A percentile compares a stretch with the other conserved stretches of the same genome.
Conservation (phyloP, 2,329 filamentous ascomycete genomes). For the Fusarium torreyae region DNA sequence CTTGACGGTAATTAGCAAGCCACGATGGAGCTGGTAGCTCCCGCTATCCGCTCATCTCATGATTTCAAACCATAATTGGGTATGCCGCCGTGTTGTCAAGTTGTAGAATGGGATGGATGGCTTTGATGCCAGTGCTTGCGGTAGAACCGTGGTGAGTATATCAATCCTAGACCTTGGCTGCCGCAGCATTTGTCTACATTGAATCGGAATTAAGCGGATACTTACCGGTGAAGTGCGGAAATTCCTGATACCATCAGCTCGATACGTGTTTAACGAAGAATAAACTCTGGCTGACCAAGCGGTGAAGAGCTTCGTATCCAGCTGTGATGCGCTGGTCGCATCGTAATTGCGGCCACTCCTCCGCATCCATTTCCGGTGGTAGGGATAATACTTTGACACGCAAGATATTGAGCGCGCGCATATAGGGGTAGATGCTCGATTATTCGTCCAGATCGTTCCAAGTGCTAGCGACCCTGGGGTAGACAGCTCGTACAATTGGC, state of each 20-base stretch:
- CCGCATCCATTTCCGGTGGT: conserved; percentile 30
- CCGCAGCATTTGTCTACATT: conserved; percentile 34
- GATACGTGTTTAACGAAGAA: neutral
- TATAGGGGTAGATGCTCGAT: conserved; percentile 11
- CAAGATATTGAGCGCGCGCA: conserved; percentile 18
- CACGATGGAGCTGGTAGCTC: conserved; percentile 34
- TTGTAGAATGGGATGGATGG: conserved; percentile 31
- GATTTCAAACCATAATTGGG: conserved; percentile 21
- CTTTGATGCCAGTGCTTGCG: conserved; percentile 24
- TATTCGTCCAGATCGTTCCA: neutral
- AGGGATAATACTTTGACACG: conserved; percentile 28
- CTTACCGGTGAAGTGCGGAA: conserved; percentile 18
- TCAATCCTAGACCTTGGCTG: conserved; percentile 36
- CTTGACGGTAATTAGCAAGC: conserved; percentile 42
- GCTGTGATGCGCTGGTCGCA: conserved; percentile 26
- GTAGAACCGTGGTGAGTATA: conserved; percentile 33
- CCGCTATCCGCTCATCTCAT: conserved; percentile 40
- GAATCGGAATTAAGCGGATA: conserved; percentile 25
- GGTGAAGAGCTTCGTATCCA: conserved; percentile 38
- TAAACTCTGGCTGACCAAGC: conserved; percentile 32
- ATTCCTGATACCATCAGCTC: conserved; percentile 9
- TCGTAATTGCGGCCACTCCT: conserved; percentile 38
- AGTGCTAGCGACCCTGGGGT: conserved; percentile 4
- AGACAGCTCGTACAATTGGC: neutral
- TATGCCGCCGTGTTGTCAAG: conserved; percentile 28